phyloP scores from a whole-genome alignment of 31 red algal genomes.

The Asparagopsis taxiformis region DNA sequence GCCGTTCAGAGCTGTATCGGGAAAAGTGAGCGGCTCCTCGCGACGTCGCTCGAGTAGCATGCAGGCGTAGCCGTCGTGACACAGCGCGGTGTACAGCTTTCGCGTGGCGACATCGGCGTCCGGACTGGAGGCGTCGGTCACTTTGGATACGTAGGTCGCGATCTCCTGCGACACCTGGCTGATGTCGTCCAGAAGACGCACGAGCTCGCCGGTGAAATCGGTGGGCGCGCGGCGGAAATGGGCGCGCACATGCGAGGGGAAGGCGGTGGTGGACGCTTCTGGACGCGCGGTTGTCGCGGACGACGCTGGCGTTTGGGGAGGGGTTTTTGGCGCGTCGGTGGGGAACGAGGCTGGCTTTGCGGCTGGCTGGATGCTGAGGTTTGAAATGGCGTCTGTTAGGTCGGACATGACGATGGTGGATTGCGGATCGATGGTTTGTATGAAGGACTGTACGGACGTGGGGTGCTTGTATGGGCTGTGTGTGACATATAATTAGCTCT shows the following conservation, averaged over 20 bases:
- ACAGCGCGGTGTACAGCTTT: conserved; percentile 53
- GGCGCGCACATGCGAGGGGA: conserved; percentile 70
- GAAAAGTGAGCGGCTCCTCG: conserved; percentile 45
- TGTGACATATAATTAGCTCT: no score
- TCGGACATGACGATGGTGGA: no score
- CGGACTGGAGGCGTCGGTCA: neutral
- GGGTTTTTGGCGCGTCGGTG: neutral
- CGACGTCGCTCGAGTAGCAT: conserved; percentile 49
- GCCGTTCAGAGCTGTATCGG: conserved; percentile 62
- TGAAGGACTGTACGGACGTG: no score
- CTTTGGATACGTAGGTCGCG: conserved; percentile 42
- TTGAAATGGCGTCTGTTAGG: no score
- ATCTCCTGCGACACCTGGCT: conserved; percentile 64
- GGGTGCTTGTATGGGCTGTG: no score
- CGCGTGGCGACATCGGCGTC: conserved; percentile 40
- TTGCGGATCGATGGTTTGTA: no score
- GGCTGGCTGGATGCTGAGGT: no score
- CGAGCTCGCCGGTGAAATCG: conserved; percentile 60
- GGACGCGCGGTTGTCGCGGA: neutral
- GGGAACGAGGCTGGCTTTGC: no score
- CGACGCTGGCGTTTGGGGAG: neutral
- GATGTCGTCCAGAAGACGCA: conserved; percentile 86
- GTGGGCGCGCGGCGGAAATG: conserved; percentile 35
- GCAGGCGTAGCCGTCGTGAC: conserved; percentile 90
- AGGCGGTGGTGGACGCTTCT: conserved; percentile 15